phyloP scores from a whole-genome alignment of 1,284 basidiomycete genomes.

The Ceratobasidium sp. region DNA sequence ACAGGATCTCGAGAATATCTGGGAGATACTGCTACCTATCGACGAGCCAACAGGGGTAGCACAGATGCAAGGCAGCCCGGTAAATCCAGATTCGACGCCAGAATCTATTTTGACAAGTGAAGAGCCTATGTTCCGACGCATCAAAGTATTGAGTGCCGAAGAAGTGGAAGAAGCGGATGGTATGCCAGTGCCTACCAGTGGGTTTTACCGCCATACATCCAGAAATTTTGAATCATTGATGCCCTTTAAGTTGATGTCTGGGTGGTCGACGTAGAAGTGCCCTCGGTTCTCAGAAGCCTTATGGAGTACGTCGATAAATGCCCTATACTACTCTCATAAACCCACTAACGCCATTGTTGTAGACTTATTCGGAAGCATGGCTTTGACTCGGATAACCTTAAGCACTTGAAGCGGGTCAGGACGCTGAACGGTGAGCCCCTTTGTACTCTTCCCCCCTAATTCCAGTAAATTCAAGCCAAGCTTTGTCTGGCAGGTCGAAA shows the following conservation, averaged over 20 bases:
- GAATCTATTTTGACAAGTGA: too few relatives aligned
- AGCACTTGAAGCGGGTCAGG: slow-evolving; percentile 84
- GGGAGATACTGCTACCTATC: neutral
- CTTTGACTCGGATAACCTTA: slow-evolving; percentile 69
- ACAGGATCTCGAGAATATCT: neutral
- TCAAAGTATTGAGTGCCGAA: slow-evolving; percentile 54
- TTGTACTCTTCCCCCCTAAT: neutral
- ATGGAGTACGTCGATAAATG: slow-evolving; percentile 65
- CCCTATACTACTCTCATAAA: neutral
- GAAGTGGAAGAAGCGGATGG: slow-evolving; percentile 55
- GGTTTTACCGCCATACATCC: neutral
- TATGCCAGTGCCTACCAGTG: slow-evolving; percentile 48
- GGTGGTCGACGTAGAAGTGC: slow-evolving; percentile 85
- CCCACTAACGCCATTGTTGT: neutral
- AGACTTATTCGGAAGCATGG: slow-evolving; percentile 62
- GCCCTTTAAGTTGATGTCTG: slow-evolving; percentile 70
- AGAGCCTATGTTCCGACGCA: slow-evolving; percentile 52
- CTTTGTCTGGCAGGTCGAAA: slow-evolving; percentile 22
- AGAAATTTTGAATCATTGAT: slow-evolving; percentile 12
- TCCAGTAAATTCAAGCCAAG: neutral
- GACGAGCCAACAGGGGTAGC: slow-evolving; percentile 12
- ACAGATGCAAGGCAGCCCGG: neutral
- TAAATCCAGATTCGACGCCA: neutral
- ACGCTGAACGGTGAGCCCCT: slow-evolving; percentile 55
- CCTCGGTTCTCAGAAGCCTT: slow-evolving; percentile 68